phyloP scores from a whole-genome alignment of 192 early-diverging fungal species.

The Chytriomyces hyalinus region DNA sequence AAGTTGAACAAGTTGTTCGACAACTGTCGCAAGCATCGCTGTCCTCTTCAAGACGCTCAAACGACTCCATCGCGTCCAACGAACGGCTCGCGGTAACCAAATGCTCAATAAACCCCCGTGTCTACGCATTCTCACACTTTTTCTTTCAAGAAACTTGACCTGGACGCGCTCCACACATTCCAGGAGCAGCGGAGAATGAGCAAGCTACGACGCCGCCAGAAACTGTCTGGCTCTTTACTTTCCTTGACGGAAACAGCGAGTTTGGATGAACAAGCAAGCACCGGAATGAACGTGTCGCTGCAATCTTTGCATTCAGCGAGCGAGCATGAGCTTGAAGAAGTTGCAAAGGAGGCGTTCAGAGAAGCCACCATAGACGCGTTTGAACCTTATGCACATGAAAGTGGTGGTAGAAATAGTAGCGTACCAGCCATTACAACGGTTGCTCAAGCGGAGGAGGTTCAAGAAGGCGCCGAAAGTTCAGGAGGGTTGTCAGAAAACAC shows the following conservation, averaged over 20 bases:
- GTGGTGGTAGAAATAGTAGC: too few relatives aligned
- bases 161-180: conserved; percentile 5
- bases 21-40: background rate
- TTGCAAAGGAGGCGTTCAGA: background rate
- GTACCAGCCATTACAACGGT: too few relatives aligned
- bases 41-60: background rate
- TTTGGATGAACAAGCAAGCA: background rate
- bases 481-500: too few relatives aligned
- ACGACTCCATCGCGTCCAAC: background rate
- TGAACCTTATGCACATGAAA: background rate
- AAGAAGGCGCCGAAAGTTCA: too few relatives aligned
- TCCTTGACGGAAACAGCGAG: background rate
- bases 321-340: too few relatives aligned
- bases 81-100: background rate
- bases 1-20: background rate
- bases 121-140: too few relatives aligned
- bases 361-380: background rate
- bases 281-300: background rate
- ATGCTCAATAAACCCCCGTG: background rate
- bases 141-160: background rate
- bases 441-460: too few relatives aligned
- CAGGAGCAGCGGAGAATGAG: conserved; percentile 6
- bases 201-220: conserved; percentile 2
- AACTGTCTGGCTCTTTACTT: background rate
- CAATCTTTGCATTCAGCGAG: background rate